Evolutionary conservation across 1,284 basidiomycete species (phyloP).

Genomic region (Tremellales sp.): DNA sequence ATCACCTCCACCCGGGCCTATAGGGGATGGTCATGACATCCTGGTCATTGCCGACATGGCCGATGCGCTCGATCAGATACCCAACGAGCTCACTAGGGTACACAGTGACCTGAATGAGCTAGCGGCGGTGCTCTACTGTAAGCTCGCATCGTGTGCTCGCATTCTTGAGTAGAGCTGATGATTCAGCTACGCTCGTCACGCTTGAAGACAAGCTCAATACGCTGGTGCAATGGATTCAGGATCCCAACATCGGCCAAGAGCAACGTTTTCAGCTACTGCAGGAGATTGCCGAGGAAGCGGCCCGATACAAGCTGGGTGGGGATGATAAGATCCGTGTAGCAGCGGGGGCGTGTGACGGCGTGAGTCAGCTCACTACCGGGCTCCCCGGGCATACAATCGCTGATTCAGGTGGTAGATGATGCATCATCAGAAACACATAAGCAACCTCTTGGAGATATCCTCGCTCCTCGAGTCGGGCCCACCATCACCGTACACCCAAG

Average conservation of each 20-base stretch:
- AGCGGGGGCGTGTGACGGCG: slow-evolving; percentile 84
- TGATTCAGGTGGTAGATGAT: slow-evolving; percentile 56
- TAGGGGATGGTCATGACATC: slow-evolving; percentile 42
- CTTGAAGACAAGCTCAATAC: slow-evolving; percentile 72
- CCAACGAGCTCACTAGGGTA: slow-evolving; percentile 87
- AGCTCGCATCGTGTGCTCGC: slow-evolving; percentile 10
- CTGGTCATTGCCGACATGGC: slow-evolving; percentile 68
- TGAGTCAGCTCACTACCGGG: slow-evolving; percentile 34
- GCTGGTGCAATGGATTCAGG: slow-evolving; percentile 70
- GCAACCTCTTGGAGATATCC: slow-evolving; percentile 40
- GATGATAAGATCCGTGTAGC: slow-evolving; percentile 99
- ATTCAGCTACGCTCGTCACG: slow-evolving; percentile 62
- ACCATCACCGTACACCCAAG: slow-evolving; percentile 54
- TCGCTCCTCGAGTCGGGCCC: slow-evolving; percentile 51
- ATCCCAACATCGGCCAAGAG: slow-evolving; percentile 62
- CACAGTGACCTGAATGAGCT: slow-evolving; percentile 96
- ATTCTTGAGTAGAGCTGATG: not conserved
- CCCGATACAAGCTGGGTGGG: slow-evolving; percentile 85
- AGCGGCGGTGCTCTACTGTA: slow-evolving; percentile 86
- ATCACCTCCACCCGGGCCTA: slow-evolving; percentile 57
- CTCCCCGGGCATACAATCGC: slow-evolving; percentile 2
- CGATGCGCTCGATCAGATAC: slow-evolving; percentile 89
- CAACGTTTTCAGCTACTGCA: slow-evolving; percentile 80
- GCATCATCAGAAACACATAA: slow-evolving; percentile 65
- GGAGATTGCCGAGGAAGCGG: slow-evolving; percentile 90